Conservation (phyloP, 2,329 filamentous ascomycete species). For the Sphaerulina vaccinii region DNA sequence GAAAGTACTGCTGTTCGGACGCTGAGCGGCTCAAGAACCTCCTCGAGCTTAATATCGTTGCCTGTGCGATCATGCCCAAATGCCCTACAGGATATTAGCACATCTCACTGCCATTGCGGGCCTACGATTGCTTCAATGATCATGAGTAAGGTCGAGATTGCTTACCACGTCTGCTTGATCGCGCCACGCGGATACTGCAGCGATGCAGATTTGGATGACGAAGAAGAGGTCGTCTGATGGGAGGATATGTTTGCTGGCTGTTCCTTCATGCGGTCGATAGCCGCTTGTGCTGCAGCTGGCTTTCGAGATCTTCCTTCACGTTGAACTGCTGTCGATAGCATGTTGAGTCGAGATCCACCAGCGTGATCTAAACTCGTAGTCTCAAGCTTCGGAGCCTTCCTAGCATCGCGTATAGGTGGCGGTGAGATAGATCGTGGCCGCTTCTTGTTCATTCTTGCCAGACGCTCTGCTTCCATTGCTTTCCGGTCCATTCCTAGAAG, state of each 20-base stretch:
- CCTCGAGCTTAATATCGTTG: constrained; percentile 83
- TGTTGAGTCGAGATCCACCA: constrained; percentile 29
- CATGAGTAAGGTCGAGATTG: neutral
- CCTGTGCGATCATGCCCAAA: constrained; percentile 58
- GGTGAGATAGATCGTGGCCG: constrained; percentile 51
- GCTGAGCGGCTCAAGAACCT: constrained; percentile 71
- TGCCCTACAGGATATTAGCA: constrained; percentile 36
- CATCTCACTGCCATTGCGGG: neutral
- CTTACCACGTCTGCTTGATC: constrained; percentile 75
- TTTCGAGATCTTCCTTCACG: constrained; percentile 27
- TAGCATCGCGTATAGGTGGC: constrained; percentile 28
- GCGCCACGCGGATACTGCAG: constrained; percentile 58
- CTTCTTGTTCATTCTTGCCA: constrained; percentile 66
- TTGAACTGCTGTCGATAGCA: constrained; percentile 27
- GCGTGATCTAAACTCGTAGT: constrained; percentile 21
- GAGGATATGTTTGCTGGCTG: neutral
- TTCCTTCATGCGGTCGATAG: constrained; percentile 23
- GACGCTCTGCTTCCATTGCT: constrained; percentile 80
- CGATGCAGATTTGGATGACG: constrained; percentile 6
- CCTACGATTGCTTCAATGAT: no score
- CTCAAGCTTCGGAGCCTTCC: constrained; percentile 31
- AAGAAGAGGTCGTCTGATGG: neutral
- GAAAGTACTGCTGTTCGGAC: constrained; percentile 78
- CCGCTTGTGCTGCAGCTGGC: constrained; percentile 24
- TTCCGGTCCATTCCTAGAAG: constrained; percentile 67